Evolutionary conservation across 1,139 yeast genomes (phyloP), one percentile per base, ranked within the genome.

Genomic region (Diutina ranongensis): DNA sequence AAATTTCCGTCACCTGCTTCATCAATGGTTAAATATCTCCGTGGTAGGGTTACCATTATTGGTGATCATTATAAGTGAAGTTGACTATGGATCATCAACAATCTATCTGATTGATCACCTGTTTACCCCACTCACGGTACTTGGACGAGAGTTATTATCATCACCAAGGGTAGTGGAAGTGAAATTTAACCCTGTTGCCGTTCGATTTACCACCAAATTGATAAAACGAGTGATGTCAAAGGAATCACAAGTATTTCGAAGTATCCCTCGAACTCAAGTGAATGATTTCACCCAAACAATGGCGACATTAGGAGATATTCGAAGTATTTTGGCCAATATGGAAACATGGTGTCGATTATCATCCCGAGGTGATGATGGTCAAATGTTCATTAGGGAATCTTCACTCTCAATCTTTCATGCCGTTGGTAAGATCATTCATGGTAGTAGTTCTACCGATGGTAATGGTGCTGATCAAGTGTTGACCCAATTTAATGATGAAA

Each of bases 261-360:
- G 15, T 3, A 5, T 38, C 15, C 19, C 33, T 2, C 3, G 13
- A 4, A 4, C 5, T 10, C 20, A 9, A 15, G 31, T 38, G 33
- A n/a, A 31, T 16, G 20, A 38, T 5, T 38, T 38, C 12, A 13
- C 19, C 9, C 12, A 25, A 3, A 12, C n/a, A 10, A 15, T 38
- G 42, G 28, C 15, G 8, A 38, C 32, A 8, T 15, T 25, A 3
- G 42, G 42, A 2, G 42, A 38, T 22, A 16, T 38, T 10, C 31
- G 42, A 15, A 38, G 42, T 25, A 38, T 38, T 5, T 38, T 38
- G 42, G 42, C 42, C 10, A 38, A 38, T 13, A 13, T 38, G 4
- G 32, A 38, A 15, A 38, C 33, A 8, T 38, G 42, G 42, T 12
- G 32, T 2, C 7, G 31, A 9, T n/a, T n/a, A n/a, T n/a, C n/a